These are phyloP conservation scores for Balakata baccata DNA, from an alignment of 345 rosid genomes.

Conservation along the genomic window DNA sequence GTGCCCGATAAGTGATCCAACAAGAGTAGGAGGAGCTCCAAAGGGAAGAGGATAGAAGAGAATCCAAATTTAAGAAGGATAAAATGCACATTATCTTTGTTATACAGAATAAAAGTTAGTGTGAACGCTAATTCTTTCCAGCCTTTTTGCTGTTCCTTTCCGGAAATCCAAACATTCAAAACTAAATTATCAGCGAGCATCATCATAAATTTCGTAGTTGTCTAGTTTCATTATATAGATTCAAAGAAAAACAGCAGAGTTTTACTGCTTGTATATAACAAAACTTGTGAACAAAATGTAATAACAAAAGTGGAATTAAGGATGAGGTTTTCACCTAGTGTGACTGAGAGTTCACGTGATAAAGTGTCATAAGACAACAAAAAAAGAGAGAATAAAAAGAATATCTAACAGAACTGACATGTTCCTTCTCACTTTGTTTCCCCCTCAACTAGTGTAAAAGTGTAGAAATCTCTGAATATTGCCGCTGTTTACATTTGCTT, in stretches of 20 bases:
- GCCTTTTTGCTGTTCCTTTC: too few relatives aligned
- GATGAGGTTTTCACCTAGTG: conserved; percentile 23
- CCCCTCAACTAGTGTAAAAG: conserved; percentile 20
- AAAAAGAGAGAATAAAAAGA: conserved; percentile 22
- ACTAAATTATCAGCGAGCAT: too few relatives aligned
- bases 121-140: too few relatives aligned
- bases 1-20: too few relatives aligned
- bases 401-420: conserved; percentile 27
- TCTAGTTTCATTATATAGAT: background rate
- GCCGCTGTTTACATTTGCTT: conserved; percentile 65
- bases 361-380: conserved; percentile 13
- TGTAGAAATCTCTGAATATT: conserved; percentile 22
- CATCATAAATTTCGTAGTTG: too few relatives aligned
- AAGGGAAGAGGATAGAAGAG: too few relatives aligned
- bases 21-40: too few relatives aligned
- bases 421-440: conserved; percentile 25
- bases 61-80: too few relatives aligned
- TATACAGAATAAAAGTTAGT: too few relatives aligned
- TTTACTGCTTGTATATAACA: background rate
- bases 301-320: background rate
- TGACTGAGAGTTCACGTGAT: conserved; percentile 14
- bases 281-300: background rate
- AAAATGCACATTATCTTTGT: too few relatives aligned
- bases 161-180: too few relatives aligned
- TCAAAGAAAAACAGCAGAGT: background rate